Evolutionary conservation across 257 asterid species (phyloP), one percentile per base, ranked within the genome.

Genomic region (Lycium ferocissimum): DNA sequence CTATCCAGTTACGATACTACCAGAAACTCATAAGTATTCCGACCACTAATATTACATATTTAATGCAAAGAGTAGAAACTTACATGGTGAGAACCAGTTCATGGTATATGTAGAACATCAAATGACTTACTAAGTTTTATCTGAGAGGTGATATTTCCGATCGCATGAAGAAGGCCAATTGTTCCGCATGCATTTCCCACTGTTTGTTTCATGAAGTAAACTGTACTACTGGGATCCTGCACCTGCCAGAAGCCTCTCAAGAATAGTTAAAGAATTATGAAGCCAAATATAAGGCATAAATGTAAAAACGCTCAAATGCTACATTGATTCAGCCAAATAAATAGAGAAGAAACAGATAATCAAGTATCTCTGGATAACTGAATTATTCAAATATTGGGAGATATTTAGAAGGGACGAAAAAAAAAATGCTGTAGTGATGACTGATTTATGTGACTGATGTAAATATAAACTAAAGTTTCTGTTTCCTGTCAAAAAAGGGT

Each of bases 141-240:
- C 93, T 89, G 90, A 72, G 99, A 92, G 89, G 96, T 92, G 87
- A 96, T 89, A 87, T 96, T 95, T 58, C 97, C 99, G 37, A 96
- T 91, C 86, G 98, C 97, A 85, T 96, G 99, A 85, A 96, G 99
- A 90, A 96, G 97, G 57, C 98, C 98, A 89, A 96, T 89, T 58
- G 99, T 96, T 83, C 98, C 98, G 84, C 99, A 96, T 70, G 99
- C 98, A 93, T 96, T 96, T 91, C 97, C 99, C 53, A 96, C 99
- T 67, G 97, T 96, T 92, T 95, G 99, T 87, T 93, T 95, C 98
- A 94, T 91, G 86, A 94, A 96, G 92, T 94, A 96, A 85, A 93
- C 97, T 82, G 92, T 95, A 85, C 79, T 66, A 20, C 83, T 85
- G 54, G 90, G 93, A 70, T 87, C 95, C 98, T 96, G 92, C 88